A percentile compares a stretch with the other conserved stretches of the same genome.
phyloP scores from a whole-genome alignment of 2,329 filamentous ascomycete genomes.

The Alternaria triticina region DNA sequence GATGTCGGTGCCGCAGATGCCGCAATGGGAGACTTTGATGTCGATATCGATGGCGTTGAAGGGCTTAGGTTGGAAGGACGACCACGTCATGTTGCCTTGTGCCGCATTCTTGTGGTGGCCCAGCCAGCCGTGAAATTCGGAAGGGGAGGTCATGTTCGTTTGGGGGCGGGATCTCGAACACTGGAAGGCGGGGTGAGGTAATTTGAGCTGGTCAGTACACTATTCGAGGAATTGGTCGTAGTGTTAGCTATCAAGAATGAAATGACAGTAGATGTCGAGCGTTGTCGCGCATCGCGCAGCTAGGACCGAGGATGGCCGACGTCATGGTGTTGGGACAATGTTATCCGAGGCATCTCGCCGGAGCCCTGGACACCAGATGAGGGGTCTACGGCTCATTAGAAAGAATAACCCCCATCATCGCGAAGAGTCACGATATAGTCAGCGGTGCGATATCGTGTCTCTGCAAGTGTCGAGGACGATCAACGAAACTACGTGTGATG shows the following conservation, averaged over 20 bases:
- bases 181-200: not conserved
- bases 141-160: constrained; percentile 34
- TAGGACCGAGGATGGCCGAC: constrained; percentile 13
- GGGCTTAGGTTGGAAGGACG: constrained; percentile 54
- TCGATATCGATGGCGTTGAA: constrained; percentile 44
- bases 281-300: not conserved
- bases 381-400: constrained; percentile 2
- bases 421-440: not conserved
- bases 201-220: not conserved
- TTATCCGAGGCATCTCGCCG: constrained; percentile 24
- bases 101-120: constrained; percentile 57
- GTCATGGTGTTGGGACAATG: constrained; percentile 12
- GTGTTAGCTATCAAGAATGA: not conserved
- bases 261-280: not conserved
- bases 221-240: not conserved
- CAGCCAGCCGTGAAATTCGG: constrained; percentile 65
- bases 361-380: constrained; percentile 1
- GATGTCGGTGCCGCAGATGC: constrained; percentile 48
- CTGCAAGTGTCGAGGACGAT: not conserved
- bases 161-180: not conserved
- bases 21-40: constrained; percentile 43
- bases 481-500: not conserved
- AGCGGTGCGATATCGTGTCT: not conserved
- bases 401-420: not conserved
- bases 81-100: constrained; percentile 63